A percentile compares a stretch with the other conserved stretches of the same genome.
These are phyloP conservation scores for Annulohypoxylon bovei DNA, from an alignment of 495 filamentous ascomycete species.

Conservation along the genomic window DNA sequence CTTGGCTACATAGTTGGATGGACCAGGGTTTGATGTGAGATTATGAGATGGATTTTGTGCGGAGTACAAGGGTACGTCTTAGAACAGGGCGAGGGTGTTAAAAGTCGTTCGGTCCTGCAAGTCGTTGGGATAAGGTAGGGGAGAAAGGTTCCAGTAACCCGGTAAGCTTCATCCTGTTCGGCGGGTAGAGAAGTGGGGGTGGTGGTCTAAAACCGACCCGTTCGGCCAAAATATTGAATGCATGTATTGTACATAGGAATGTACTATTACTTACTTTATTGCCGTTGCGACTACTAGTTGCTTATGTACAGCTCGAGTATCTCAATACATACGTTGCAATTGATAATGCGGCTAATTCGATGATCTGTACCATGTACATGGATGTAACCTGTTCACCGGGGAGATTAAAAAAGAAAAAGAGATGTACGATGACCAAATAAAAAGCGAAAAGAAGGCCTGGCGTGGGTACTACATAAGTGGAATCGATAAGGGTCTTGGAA, in stretches of 20 bases:
- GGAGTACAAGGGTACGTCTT: slow-evolving; percentile 5
- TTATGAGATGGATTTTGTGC: neutral
- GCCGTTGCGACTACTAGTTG: neutral
- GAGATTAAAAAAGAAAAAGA: neutral
- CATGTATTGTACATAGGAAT: neutral
- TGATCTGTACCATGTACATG: neutral
- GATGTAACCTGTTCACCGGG: neutral
- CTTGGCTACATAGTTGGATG: neutral
- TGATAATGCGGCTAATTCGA: slow-evolving; percentile 1
- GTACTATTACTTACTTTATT: neutral
- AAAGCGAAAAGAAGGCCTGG: too few relatives aligned
- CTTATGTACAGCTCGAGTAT: neutral
- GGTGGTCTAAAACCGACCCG: slow-evolving; percentile 8
- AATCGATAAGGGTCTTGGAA: neutral
- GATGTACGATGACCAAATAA: neutral
- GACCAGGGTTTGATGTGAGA: neutral
- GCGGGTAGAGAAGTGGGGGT: slow-evolving; percentile 23
- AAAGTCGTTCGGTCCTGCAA: slow-evolving; percentile 20
- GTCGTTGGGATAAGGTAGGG: slow-evolving; percentile 42
- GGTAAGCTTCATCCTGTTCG: slow-evolving; percentile 23
- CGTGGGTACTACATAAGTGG: too few relatives aligned
- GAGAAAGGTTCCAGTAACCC: slow-evolving; percentile 40
- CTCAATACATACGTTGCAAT: too few relatives aligned
- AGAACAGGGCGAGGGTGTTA: neutral
- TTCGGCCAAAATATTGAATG: slow-evolving; percentile 1